Evolutionary conservation across 768 basidiomycete species (phyloP).

Genomic region (Lactarius pseudohatsudake): DNA sequence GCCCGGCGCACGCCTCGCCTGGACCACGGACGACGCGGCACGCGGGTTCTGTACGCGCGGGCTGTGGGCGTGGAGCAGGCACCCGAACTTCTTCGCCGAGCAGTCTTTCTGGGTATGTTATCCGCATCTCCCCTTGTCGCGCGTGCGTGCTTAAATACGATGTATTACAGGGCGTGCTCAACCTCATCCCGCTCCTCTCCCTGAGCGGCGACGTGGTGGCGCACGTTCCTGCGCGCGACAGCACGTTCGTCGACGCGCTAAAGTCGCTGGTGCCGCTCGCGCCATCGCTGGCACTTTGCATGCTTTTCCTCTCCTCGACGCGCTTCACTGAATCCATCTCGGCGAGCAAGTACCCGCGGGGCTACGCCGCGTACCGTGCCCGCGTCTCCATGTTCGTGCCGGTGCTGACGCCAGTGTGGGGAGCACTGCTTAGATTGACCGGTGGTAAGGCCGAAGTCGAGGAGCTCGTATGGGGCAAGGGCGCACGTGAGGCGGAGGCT

Average conservation of each 20-base stretch:
- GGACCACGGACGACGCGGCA: constrained; percentile 64
- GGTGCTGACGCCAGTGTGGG: constrained; percentile 46
- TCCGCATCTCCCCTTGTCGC: background rate
- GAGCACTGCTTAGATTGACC: constrained; percentile 38
- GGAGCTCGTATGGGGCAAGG: constrained; percentile 43
- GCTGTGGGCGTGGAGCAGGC: constrained; percentile 82
- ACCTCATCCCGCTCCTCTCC: constrained; percentile 60
- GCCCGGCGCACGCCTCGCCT: constrained; percentile 62
- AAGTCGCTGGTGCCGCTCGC: constrained; percentile 41
- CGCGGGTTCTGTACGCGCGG: constrained; percentile 86
- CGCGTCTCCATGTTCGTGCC: constrained; percentile 83
- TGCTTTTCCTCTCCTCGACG: constrained; percentile 78
- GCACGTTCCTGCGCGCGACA: constrained; percentile 29
- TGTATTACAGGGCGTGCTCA: constrained; percentile 58
- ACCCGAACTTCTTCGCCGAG: constrained; percentile 93
- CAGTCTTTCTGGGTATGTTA: constrained; percentile 77
- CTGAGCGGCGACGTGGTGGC: constrained; percentile 33
- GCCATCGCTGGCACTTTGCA: constrained; percentile 61
- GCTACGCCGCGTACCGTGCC: constrained; percentile 68
- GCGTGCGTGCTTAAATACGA: background rate
- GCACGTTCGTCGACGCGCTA: constrained; percentile 31
- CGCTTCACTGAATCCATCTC: constrained; percentile 81
- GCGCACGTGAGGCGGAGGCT: constrained; percentile 28
- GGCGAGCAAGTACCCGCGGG: constrained; percentile 63
- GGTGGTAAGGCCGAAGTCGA: constrained; percentile 43